Base-by-base conservation (phyloP, 106 monocot genomes). In the Dioscorea alata region DNA sequence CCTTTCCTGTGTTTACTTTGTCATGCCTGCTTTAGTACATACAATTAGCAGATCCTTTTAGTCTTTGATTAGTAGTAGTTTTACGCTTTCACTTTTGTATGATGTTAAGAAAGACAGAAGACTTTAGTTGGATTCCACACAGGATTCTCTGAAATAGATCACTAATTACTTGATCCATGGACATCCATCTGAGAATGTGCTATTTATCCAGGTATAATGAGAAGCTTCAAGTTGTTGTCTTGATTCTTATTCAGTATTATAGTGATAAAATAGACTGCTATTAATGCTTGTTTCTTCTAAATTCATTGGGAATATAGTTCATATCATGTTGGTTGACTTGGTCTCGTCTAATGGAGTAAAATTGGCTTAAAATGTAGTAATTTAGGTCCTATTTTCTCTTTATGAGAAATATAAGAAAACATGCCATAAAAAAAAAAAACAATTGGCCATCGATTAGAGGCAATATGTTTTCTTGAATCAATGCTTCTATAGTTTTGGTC, bases 121-220 rank as follows among this genome's bases (percentile, higher is more conserved):
- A 0, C 10, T 42, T n/a, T n/a, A 93, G 73, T 73, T 93, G 50
- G 90, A 88, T 25, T 68, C 78, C 3, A 90, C 90, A 49, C 76
- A 71, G 23, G 90, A 93, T 65, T 67, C 99, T 14, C 90, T 99
- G 67, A 85, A 83, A 75, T 99, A 93, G 99, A 99, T 93, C 66
- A 99, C 92, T 8, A 93, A 99, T 90, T 99, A 74, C 66, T 73
- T 99, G 31, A 87, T 99, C 66, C 87, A 87, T 84, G 92, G 89
- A 23, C 93, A 99, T 78, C 87, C 99, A 69, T 70, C 74, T 60
- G 85, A 87, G 32, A 80, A 85, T 70, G 85, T 93, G 68, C 72
- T 99, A 13, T 90, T 83, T 70, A 76, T 99, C 49, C 99, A 99
- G 99, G 99, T 93, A 50, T 56, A 54, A 1, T 59, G 54, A 60